These are phyloP conservation scores for Arachnomyces sp. DNA, from an alignment of 2,329 filamentous ascomycete species.

Conservation along the genomic window DNA sequence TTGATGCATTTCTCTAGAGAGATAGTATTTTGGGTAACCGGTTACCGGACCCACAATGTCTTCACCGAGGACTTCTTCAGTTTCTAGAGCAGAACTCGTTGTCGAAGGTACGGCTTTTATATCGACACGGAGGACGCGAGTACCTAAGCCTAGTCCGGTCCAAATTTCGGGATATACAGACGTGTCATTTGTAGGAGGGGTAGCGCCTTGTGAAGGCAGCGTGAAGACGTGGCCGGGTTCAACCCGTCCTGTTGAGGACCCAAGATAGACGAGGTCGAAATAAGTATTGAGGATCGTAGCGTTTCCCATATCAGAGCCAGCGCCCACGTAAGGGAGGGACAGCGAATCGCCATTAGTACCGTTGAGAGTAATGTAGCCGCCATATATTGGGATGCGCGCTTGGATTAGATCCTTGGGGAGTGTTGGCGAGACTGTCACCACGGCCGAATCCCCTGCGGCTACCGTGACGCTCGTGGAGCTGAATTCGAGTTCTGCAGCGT, in stretches of 20 bases:
- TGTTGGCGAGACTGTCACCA: constrained; percentile 16
- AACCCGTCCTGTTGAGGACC: too few species aligned
- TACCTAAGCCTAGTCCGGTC: constrained; percentile 4
- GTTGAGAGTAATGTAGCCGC: constrained; percentile 23
- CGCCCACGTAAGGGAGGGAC: constrained; percentile 26
- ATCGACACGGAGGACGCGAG: constrained; percentile 1
- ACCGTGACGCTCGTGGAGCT: constrained; percentile 14
- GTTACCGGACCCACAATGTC: constrained; percentile 2
- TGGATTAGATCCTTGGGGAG: constrained; percentile 14
- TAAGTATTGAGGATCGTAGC: constrained; percentile 11
- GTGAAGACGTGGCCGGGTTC: too few species aligned
- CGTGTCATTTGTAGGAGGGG: too few species aligned
- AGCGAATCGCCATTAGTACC: constrained; percentile 18
- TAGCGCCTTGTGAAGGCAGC: too few species aligned
- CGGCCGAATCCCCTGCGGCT: constrained; percentile 13
- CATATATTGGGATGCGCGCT: constrained; percentile 24
- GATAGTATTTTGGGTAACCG: constrained; percentile 3
- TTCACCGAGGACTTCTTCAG: constrained; percentile 2
- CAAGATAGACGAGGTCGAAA: too few species aligned
- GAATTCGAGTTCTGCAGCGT: constrained; percentile 7
- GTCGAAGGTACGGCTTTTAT: too few species aligned
- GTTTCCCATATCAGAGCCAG: constrained; percentile 16
- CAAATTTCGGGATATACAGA: too few species aligned
- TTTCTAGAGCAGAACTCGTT: too few species aligned
- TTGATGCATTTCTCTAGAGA: neutral